Evolutionary conservation across 768 basidiomycete genomes (phyloP), one percentile per base, ranked within the genome.

Genomic region (Suillus americanus): DNA sequence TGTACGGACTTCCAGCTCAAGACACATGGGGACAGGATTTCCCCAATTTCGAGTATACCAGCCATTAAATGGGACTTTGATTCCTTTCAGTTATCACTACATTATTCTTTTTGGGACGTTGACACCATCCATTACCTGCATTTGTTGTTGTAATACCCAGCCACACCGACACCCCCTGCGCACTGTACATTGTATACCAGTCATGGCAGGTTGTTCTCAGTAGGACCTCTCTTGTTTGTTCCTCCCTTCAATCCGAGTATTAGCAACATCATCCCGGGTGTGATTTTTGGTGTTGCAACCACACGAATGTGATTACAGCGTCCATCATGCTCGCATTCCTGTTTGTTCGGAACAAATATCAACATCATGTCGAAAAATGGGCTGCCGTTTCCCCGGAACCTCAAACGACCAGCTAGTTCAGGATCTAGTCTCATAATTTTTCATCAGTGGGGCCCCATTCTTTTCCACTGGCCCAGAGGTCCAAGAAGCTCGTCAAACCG

Each of bases 31-130:
- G 93, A 40, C 72, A 77, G 23, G 81, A 80, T 41, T 96, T 96
- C 80, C 88, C 89, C 20, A 87, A 89, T 62, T 95, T 94, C 70
- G 91, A 92, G 60, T 92, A 93, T 73, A 85, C 88, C 57, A 43
- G 50, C 48, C 61, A 50, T 48, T 60, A 45, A 40, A 62, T 61
- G 48, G 56, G 61, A 51, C 62, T 13, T 63, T 68, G 61, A 45
- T 37, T 33, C 16, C 38, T 30, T 53, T 54, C 28, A 51, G 25
- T 65, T 65, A 63, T 65, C 64, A 9, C 30, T 65, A 64, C 45
- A 61, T 63, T 70, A 68, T 45, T 38, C 33, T 53, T 43, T 10
- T n/a, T 28, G 51, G 62, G 9, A 62, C 37, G 61, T 30, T 41
- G n/a, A 59, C 30, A 54, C 54, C 12, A 60, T 62, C 5, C 25